phyloP scores from a whole-genome alignment of 768 basidiomycete species.

The Boletus sp. region DNA sequence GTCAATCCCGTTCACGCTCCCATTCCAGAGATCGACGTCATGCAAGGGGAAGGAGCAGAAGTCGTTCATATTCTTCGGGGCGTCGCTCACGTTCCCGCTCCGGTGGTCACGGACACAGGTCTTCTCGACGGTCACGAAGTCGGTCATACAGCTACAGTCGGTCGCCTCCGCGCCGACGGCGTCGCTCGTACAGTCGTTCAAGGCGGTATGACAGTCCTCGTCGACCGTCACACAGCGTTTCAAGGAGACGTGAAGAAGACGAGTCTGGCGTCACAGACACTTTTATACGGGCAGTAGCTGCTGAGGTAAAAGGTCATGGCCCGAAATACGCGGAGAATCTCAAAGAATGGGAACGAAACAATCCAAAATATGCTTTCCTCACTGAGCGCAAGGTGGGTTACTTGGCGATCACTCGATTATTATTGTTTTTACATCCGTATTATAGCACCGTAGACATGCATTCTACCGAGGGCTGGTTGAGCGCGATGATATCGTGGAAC shows the following conservation, averaged over 20 bases:
- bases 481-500: conserved; percentile 48
- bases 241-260: conserved; percentile 47
- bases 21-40: conserved; percentile 30
- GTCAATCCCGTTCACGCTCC: conserved; percentile 34
- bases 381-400: conserved; percentile 47
- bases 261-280: conserved; percentile 64
- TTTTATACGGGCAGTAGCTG: conserved; percentile 85
- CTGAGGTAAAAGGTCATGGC: conserved; percentile 80
- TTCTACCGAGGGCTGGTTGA: conserved; percentile 70
- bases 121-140: conserved; percentile 25
- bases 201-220: conserved; percentile 41
- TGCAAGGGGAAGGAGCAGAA: conserved; percentile 23
- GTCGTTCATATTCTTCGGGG: conserved; percentile 23
- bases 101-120: conserved; percentile 25
- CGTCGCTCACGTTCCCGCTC: conserved; percentile 33
- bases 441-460: conserved; percentile 66
- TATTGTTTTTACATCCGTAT: neutral
- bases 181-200: conserved; percentile 50
- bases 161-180: conserved; percentile 38
- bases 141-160: conserved; percentile 32
- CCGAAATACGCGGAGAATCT: conserved; percentile 70
- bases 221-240: conserved; percentile 33
- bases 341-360: conserved; percentile 70
- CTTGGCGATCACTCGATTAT: neutral
- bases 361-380: conserved; percentile 82